Base-by-base conservation (phyloP, 768 basidiomycete species). In the Suillus tomentosus region DNA sequence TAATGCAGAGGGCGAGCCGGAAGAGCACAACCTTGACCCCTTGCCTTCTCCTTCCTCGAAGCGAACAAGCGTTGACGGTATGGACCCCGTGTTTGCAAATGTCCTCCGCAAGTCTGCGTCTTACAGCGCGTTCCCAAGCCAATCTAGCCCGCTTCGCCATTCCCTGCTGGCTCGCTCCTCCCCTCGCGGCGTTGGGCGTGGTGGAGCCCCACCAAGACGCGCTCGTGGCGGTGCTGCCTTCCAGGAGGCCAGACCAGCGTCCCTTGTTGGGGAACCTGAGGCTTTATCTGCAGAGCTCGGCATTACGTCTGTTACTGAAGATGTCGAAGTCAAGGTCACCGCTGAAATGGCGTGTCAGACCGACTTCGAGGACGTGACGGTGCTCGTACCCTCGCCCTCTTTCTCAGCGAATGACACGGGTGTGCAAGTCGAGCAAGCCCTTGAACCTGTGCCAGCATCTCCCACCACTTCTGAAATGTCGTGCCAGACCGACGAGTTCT, bases 11-110 rank as follows among this genome's bases (percentile, higher is more conserved):
- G 40, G 53, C 24, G 64, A 68, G 1, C 65, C 66, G 31, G 77
- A 73, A 57, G 60, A 71, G 43, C 66, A 72, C 13, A 68, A 74
- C 3, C 74, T 75, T 15, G 83, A 82, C 3, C 80, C 82, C 2
- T 77, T 80, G 10, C 78, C 77, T 11, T 73, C 76, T 43, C 72
- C 78, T 45, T 75, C 72, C 10, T 88, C 87, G 4, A 90, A 90
- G 69, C 81, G 88, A 42, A 85, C 85, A 7, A 91, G 88, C 69
- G 84, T 92, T 5, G 92, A 94, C 62, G 92, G 92, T 51, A 92
- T 95, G 90, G 94, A 95, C 66, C 94, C 94, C 11, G 83, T 79
- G 1, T 95, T 92, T 70, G 92, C 92, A 61, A 91, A 91, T 64
- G 82, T 93, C 15, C 85, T 94, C 53, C 85, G 85, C 62, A 87